Base-by-base conservation (phyloP, 139 green algal genomes). In the Limnomonas spitsbergensis region DNA sequence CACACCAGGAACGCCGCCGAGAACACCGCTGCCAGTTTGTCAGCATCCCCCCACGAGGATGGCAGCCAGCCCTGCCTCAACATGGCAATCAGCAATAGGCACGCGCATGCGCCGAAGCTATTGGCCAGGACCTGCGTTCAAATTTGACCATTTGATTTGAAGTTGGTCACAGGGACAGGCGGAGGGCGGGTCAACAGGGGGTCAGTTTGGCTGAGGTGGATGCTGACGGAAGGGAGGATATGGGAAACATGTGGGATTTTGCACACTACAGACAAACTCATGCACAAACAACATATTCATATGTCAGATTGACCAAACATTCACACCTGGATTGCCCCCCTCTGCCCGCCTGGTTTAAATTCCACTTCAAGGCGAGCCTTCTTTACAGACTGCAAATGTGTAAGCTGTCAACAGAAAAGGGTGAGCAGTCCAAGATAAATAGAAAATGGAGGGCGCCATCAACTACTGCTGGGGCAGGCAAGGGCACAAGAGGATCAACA, bases 61-160 rank as follows among this genome's bases (percentile, higher is more conserved):
- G 47, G 20, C 14, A 20, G 61, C 36, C 40, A 4, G 31, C 35
- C 24, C 9, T 61, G 53, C 1, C 38, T 4, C 35, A 80, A 1
- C 37, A 75, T 20, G 29, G 66, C 20, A 26, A 54, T 42, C 2
- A n/a, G 35, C 3, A 80, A 4, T 4, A 80, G 31, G 27, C 52
- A 54, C 1, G 38, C 37, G 2, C 34, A 74, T 26, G 54, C 75
- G 2, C 75, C 75, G 24, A 34, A n/a, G 61, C 75, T 80, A 56
- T 80, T 80, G 75, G 75, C 56, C 2, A 80, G 36, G 6, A 78
- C 73, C 73, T 78, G 73, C 40, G 66, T 72, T 72, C 6, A 39
- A 32, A 37, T 20, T 72, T 34, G 24, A 31, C 29, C 9, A 37
- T 72, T 34, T 38, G 9, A 72, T 34, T 39, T 20, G 24, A 39